phyloP scores from a whole-genome alignment of 1,284 basidiomycete species.

The Trichosporon sp. region DNA sequence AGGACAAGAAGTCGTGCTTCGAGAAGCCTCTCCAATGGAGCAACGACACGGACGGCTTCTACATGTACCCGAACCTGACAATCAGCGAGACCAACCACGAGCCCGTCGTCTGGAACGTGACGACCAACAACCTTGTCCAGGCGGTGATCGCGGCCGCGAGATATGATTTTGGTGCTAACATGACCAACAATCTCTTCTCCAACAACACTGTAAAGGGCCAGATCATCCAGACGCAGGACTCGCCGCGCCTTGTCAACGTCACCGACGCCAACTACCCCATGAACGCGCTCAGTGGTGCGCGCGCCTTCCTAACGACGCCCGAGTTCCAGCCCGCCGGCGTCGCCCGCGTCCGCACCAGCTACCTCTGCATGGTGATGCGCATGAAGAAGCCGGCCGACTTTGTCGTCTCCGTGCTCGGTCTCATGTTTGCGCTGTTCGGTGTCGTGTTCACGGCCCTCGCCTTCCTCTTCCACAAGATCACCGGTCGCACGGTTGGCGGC shows the following conservation, averaged over 20 bases:
- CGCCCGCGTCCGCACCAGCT: constrained; percentile 30
- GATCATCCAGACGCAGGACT: constrained; percentile 22
- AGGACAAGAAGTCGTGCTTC: constrained; percentile 25
- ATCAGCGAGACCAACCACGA: constrained; percentile 11
- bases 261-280: constrained; percentile 20
- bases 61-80: constrained; percentile 31
- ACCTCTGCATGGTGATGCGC: constrained; percentile 29
- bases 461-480: constrained; percentile 27
- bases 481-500: constrained; percentile 22
- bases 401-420: constrained; percentile 28
- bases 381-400: constrained; percentile 32
- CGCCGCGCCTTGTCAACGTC: constrained; percentile 23
- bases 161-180: constrained; percentile 34
- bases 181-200: constrained; percentile 32
- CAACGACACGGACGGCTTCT: constrained; percentile 29
- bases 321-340: constrained; percentile 24
- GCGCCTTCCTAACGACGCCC: constrained; percentile 22
- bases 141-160: constrained; percentile 31
- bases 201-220: constrained; percentile 22
- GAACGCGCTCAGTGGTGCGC: constrained; percentile 26
- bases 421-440: constrained; percentile 32
- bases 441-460: constrained; percentile 27
- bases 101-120: constrained; percentile 23
- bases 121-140: constrained; percentile 30
- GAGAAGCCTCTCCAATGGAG: constrained; percentile 22